Percentiles rank a stretch among this genome's conserved stretches.
Evolutionary conservation across 306 rosid species (phyloP).

Genomic region (Vicia sativa): DNA sequence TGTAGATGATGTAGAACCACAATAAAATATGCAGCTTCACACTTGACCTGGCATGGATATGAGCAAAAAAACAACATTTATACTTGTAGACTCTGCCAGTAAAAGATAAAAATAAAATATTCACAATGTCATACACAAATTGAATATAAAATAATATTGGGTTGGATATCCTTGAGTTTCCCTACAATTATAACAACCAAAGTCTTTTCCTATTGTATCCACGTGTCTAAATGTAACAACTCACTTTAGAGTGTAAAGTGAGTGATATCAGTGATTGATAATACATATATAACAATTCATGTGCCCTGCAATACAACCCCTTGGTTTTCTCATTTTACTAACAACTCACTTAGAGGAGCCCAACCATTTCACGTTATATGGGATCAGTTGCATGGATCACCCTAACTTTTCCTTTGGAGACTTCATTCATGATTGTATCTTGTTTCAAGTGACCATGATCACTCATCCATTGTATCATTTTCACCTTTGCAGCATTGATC

Average conservation of each 20-base stretch:
- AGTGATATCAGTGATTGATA: neutral
- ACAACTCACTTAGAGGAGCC: neutral
- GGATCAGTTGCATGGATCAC: neutral
- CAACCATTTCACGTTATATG: conserved; percentile 3
- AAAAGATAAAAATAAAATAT: conserved; percentile 13
- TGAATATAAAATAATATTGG: conserved; percentile 10
- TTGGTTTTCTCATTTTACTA: neutral
- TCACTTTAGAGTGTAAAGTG: neutral
- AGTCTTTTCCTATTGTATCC: conserved; percentile 1
- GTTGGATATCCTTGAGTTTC: conserved; percentile 17
- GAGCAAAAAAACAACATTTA: conserved; percentile 26
- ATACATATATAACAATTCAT: neutral
- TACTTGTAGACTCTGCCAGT: conserved; percentile 22
- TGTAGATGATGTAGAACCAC: conserved; percentile 78
- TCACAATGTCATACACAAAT: conserved; percentile 20
- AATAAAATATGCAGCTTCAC: conserved; percentile 88
- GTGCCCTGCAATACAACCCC: neutral
- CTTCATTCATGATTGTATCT: neutral
- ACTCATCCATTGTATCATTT: neutral
- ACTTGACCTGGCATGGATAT: conserved; percentile 63
- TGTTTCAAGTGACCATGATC: conserved; percentile 6
- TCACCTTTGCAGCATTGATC: neutral
- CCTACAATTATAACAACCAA: conserved; percentile 26
- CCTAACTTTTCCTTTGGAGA: neutral
- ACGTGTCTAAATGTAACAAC: neutral